phyloP scores from a whole-genome alignment of 202 grass and related monocot genomes.

The Panicum hallii region DNA sequence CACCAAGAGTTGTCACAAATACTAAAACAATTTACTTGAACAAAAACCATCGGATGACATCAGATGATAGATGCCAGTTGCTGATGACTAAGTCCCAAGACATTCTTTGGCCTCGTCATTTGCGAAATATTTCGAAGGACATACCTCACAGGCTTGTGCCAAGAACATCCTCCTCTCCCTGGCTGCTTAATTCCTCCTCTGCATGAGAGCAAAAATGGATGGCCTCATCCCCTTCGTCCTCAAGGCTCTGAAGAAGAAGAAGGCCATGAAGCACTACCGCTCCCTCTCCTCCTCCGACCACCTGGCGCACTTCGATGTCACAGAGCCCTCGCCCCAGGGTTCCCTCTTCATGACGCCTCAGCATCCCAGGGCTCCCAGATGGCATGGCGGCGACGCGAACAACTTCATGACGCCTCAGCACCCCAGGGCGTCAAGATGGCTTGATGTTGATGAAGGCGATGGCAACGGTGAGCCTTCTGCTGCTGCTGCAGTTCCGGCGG shows the following conservation, averaged over 20 bases:
- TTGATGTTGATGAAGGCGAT: neutral
- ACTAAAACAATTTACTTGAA: neutral
- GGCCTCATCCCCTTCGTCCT: conserved; percentile 57
- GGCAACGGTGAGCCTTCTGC: neutral
- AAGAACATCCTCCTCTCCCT: conserved; percentile 5
- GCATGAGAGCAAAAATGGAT: conserved; percentile 45
- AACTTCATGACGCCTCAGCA: conserved; percentile 56
- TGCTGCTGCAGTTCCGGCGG: neutral
- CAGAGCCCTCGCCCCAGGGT: neutral
- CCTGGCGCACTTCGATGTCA: neutral
- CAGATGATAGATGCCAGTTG: neutral
- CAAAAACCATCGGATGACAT: neutral
- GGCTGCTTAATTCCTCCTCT: neutral
- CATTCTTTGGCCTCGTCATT: neutral
- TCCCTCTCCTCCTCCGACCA: conserved; percentile 53
- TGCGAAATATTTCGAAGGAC: neutral
- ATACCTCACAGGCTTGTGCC: neutral
- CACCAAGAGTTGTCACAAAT: neutral
- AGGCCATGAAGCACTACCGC: conserved; percentile 52
- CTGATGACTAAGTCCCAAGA: neutral
- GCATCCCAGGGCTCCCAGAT: conserved; percentile 25
- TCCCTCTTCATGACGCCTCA: conserved; percentile 56
- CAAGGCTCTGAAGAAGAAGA: conserved; percentile 65
- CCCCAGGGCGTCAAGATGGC: conserved; percentile 19
- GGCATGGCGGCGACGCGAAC: neutral